Conservation (phyloP, 1,284 basidiomycete species). For the Malassezia japonica region DNA sequence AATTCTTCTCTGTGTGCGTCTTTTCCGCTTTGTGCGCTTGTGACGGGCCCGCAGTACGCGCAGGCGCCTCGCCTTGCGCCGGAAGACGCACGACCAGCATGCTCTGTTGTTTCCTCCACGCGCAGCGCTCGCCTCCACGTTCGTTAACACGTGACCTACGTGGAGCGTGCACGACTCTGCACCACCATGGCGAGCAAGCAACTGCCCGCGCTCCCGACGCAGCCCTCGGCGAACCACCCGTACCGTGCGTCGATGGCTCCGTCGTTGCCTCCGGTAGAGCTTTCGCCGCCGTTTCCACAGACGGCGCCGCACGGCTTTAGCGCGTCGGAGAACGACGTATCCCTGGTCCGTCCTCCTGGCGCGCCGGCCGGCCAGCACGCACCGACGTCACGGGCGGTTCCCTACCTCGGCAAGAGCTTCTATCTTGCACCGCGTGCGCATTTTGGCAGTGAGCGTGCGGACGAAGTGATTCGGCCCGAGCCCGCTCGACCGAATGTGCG, state of each 20-base stretch:
- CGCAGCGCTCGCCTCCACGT: not conserved
- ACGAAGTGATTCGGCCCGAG: too few species aligned
- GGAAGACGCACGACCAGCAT: conserved; percentile 16
- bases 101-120: not conserved
- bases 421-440: conserved; percentile 2
- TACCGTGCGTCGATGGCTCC: not conserved
- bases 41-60: too few species aligned
- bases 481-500: too few species aligned
- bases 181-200: conserved; percentile 2
- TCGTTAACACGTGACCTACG: not conserved
- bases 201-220: not conserved
- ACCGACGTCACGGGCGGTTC: too few species aligned
- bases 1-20: too few species aligned
- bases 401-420: conserved; percentile 3
- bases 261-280: not conserved
- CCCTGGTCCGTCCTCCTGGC: not conserved
- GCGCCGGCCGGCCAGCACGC: too few species aligned
- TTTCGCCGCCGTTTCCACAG: not conserved
- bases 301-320: not conserved
- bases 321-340: not conserved
- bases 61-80: not conserved
- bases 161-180: too few species aligned
- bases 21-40: too few species aligned
- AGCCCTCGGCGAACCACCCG: not conserved
- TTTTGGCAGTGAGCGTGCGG: not conserved